phyloP scores from a whole-genome alignment of 1,139 yeast genomes.

The Candida glucosophila region DNA sequence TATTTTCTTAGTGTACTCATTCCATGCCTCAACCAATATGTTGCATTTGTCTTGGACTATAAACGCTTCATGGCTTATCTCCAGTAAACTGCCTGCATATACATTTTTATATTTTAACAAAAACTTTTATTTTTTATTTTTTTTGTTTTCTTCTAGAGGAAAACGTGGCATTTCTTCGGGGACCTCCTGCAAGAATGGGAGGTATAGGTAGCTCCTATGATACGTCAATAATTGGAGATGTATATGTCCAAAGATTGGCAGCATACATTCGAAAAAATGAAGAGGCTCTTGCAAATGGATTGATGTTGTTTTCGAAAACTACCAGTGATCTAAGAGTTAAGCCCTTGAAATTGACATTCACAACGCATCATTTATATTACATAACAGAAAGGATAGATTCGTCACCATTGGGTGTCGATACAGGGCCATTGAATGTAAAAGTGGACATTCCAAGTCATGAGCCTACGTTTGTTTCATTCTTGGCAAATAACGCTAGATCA shows the following conservation, averaged over 20 bases:
- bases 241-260: constrained; percentile 33
- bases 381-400: constrained; percentile 50
- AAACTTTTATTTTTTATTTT: too few species aligned
- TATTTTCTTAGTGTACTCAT: too few species aligned
- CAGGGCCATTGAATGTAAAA: constrained; percentile 58
- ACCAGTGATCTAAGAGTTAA: constrained; percentile 23
- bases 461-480: constrained; percentile 45
- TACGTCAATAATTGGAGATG: constrained; percentile 34
- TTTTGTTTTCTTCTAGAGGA: too few species aligned
- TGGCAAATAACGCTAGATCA: constrained; percentile 41
- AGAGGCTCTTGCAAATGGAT: constrained; percentile 38
- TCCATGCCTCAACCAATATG: too few species aligned
- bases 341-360: constrained; percentile 48
- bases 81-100: too few species aligned
- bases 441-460: constrained; percentile 51
- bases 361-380: constrained; percentile 57
- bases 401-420: constrained; percentile 42
- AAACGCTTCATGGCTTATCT: too few species aligned
- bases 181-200: too few species aligned
- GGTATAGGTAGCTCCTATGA: constrained; percentile 12
- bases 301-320: constrained; percentile 31
- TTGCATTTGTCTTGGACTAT: too few species aligned
- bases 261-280: constrained; percentile 34
- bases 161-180: too few species aligned
- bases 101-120: too few species aligned